phyloP scores from a whole-genome alignment of 495 filamentous ascomycete species.

The Viridothelium virens region DNA sequence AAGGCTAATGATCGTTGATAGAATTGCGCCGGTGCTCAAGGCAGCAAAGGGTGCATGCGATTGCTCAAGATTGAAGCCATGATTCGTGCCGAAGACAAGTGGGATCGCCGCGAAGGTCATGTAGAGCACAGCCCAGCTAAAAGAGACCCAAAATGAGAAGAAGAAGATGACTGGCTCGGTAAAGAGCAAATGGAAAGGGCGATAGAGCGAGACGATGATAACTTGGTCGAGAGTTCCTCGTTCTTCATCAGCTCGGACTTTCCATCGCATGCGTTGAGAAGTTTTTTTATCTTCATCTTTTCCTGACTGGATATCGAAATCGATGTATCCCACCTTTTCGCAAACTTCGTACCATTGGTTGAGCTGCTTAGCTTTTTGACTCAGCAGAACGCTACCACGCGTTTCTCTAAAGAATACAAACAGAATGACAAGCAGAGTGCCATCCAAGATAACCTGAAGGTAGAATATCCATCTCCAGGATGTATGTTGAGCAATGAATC shows the following conservation, averaged over 20 bases:
- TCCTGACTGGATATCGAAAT: conserved; percentile 44
- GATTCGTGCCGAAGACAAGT: conserved; percentile 62
- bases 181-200: conserved; percentile 78
- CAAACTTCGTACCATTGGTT: conserved; percentile 75
- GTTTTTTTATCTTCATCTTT: conserved; percentile 29
- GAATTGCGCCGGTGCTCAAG: conserved; percentile 57
- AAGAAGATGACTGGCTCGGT: conserved; percentile 93
- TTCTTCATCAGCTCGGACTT: conserved; percentile 76
- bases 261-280: conserved; percentile 67
- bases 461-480: conserved; percentile 89
- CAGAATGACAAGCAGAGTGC: conserved; percentile 50
- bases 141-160: conserved; percentile 85
- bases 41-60: conserved; percentile 66
- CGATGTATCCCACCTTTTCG: conserved; percentile 58
- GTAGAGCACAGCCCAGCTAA: conserved; percentile 86
- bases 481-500: conserved; percentile 58
- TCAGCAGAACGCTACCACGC: conserved; percentile 71
- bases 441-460: conserved; percentile 67
- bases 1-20: conserved; percentile 68
- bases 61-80: conserved; percentile 62
- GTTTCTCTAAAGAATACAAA: conserved; percentile 69
- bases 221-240: conserved; percentile 59
- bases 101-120: conserved; percentile 73
- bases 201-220: conserved; percentile 66
- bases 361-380: conserved; percentile 61